Conservation (phyloP, 2,329 filamentous ascomycete genomes). For the Xylaria digitata region DNA sequence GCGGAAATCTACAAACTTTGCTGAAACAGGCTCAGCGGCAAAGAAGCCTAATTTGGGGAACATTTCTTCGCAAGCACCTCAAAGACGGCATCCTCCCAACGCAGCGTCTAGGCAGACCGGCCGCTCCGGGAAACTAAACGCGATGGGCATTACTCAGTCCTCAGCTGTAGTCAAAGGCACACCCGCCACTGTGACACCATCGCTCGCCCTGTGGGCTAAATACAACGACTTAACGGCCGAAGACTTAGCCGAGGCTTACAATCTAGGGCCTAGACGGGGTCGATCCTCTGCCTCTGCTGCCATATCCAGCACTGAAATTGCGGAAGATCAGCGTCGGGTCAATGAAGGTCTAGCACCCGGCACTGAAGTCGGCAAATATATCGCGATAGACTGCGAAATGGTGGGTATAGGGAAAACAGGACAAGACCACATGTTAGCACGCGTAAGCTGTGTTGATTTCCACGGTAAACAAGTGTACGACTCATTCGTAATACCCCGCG, state of each 20-base stretch:
- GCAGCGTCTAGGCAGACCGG: conserved; percentile 29
- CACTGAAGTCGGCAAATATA: conserved; percentile 84
- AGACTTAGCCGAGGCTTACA: conserved; percentile 71
- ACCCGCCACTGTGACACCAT: conserved; percentile 60
- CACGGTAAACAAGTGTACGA: conserved; percentile 94
- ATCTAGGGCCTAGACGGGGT: conserved; percentile 60
- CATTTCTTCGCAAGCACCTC: conserved; percentile 12
- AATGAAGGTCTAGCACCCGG: conserved; percentile 72
- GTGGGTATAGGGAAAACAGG: conserved; percentile 83
- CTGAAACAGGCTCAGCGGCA: conserved; percentile 13
- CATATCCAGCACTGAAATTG: conserved; percentile 17
- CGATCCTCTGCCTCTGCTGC: conserved; percentile 26
- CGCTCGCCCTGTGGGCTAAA: conserved; percentile 69
- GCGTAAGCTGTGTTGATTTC: conserved; percentile 92
- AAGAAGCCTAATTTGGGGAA: conserved; percentile 26
- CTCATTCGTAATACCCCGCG: conserved; percentile 83
- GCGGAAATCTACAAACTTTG: conserved; percentile 32
- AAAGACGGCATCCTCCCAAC: conserved; percentile 28
- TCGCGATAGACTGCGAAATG: conserved; percentile 98
- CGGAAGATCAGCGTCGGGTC: conserved; percentile 53
- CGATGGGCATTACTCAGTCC: conserved; percentile 70
- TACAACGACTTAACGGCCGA: conserved; percentile 71
- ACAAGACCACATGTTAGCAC: conserved; percentile 80
- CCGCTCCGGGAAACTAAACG: conserved; percentile 46
- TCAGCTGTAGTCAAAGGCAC: conserved; percentile 56